These are phyloP conservation scores for Ilyonectria mors-panacis DNA, from an alignment of 2,329 filamentous ascomycete genomes.

Conservation along the genomic window DNA sequence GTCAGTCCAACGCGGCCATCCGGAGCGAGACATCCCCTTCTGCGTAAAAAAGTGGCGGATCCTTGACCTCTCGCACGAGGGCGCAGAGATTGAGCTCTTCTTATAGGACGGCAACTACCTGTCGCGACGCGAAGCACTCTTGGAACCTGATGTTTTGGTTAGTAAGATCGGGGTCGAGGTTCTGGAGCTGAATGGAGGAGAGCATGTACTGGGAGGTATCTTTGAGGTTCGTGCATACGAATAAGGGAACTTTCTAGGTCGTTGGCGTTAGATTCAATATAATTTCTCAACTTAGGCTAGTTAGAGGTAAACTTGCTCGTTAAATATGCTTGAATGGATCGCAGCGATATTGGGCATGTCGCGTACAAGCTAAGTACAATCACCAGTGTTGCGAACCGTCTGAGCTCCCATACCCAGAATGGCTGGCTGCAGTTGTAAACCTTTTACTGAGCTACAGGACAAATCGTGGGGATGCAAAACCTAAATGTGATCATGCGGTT, in stretches of 20 bases:
- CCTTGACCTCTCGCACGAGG: slow-evolving; percentile 34
- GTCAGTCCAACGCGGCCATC: slow-evolving; percentile 45
- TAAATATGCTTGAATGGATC: no score
- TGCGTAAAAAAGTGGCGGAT: slow-evolving; percentile 45
- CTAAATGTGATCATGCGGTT: no score
- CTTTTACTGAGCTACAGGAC: no score
- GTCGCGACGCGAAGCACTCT: slow-evolving; percentile 36
- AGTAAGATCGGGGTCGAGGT: slow-evolving; percentile 41
- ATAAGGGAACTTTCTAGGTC: slow-evolving; percentile 6
- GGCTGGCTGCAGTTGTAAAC: no score
- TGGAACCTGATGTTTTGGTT: slow-evolving; percentile 20
- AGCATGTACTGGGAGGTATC: slow-evolving; percentile 41
- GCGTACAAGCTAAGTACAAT: no score
- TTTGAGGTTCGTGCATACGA: slow-evolving; percentile 45
- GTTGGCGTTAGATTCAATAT: no score
- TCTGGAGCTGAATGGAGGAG: slow-evolving; percentile 40
- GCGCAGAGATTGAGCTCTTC: slow-evolving; percentile 38
- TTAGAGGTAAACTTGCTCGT: no score
- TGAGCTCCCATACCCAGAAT: no score
- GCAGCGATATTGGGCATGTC: no score
- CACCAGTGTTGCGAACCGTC: no score
- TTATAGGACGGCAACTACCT: slow-evolving; percentile 39
- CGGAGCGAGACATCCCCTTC: slow-evolving; percentile 43
- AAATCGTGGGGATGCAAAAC: no score
- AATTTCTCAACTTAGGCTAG: no score